Evolutionary conservation across 2,329 filamentous ascomycete species (phyloP).

Genomic region (Apiospora kogelbergensis): DNA sequence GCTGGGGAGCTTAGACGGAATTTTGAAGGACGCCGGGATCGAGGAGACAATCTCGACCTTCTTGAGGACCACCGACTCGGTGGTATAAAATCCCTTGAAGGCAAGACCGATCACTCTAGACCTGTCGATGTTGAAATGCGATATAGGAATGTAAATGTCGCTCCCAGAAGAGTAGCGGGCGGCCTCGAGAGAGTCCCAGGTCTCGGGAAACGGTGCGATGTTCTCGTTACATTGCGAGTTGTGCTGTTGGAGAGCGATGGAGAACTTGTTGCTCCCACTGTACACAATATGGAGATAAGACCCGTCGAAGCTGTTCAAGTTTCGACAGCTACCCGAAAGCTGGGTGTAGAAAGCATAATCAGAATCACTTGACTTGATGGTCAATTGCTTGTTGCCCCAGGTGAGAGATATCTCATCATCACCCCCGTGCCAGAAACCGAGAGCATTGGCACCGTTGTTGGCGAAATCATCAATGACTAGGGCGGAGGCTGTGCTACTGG

Average conservation of each 20-base stretch:
- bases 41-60: constrained; percentile 60
- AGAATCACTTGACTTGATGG: constrained; percentile 57
- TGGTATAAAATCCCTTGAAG: constrained; percentile 63
- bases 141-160: constrained; percentile 67
- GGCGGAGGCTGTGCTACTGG: constrained; percentile 44
- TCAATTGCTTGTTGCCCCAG: constrained; percentile 51
- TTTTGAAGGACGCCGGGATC: constrained; percentile 48
- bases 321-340: constrained; percentile 52
- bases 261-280: constrained; percentile 62
- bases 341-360: constrained; percentile 64
- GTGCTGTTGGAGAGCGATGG: constrained; percentile 65
- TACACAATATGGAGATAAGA: constrained; percentile 66
- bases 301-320: constrained; percentile 52
- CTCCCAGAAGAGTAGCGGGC: constrained; percentile 52
- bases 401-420: constrained; percentile 58
- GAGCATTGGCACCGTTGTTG: constrained; percentile 51
- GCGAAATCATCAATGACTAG: constrained; percentile 64
- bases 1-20: constrained; percentile 61
- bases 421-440: constrained; percentile 66
- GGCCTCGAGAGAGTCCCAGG: constrained; percentile 67
- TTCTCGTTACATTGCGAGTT: constrained; percentile 58
- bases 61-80: constrained; percentile 49
- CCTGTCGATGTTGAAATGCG: constrained; percentile 64
- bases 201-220: constrained; percentile 62
- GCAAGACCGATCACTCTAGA: constrained; percentile 57